Evolutionary conservation across 345 rosid genomes (phyloP).

Genomic region (Noccaea caerulescens): DNA sequence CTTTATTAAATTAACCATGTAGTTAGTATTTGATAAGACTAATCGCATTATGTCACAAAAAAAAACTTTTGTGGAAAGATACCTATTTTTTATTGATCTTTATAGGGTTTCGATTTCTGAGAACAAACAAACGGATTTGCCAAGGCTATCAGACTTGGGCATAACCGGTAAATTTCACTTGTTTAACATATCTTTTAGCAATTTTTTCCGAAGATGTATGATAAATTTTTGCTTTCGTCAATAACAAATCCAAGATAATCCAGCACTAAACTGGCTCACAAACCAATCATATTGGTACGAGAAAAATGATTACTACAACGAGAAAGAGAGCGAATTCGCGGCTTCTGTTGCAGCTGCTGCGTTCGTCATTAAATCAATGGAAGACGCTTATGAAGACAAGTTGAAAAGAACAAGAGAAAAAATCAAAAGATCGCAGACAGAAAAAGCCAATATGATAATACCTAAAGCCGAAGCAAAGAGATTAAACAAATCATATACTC

Average conservation of each 20-base stretch:
- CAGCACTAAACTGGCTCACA: slow-evolving; percentile 50
- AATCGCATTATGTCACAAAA: not conserved
- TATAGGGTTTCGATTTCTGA: slow-evolving; percentile 38
- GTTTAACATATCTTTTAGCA: not conserved
- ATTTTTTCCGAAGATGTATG: not conserved
- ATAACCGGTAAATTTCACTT: slow-evolving; percentile 28
- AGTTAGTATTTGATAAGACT: not conserved
- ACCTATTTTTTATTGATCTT: not conserved
- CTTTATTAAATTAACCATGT: not conserved
- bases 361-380: slow-evolving; percentile 49
- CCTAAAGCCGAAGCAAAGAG: slow-evolving; percentile 42
- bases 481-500: slow-evolving; percentile 7
- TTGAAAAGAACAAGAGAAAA: slow-evolving; percentile 50
- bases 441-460: slow-evolving; percentile 10
- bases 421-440: slow-evolving; percentile 39
- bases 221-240: not conserved
- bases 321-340: slow-evolving; percentile 51
- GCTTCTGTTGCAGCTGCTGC: slow-evolving; percentile 69
- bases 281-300: slow-evolving; percentile 48
- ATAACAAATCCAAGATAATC: slow-evolving; percentile 41
- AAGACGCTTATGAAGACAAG: slow-evolving; percentile 46
- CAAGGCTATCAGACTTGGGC: slow-evolving; percentile 27
- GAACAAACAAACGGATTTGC: slow-evolving; percentile 24
- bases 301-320: slow-evolving; percentile 41
- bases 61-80: not conserved